Conservation (phyloP, 108 stramenopile species). For the Chaetoceros muelleri region DNA sequence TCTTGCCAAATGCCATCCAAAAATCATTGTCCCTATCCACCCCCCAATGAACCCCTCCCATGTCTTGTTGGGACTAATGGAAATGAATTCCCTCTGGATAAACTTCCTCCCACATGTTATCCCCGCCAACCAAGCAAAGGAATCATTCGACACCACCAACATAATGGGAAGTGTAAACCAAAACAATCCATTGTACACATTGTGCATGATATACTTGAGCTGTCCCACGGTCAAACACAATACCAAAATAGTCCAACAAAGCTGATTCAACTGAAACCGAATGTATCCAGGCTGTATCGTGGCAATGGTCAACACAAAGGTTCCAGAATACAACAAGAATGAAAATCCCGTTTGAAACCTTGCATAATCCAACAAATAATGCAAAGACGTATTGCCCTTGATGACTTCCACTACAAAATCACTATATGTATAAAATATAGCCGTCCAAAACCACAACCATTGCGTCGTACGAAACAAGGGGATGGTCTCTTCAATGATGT, state of each 20-base stretch:
- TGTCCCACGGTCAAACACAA: conserved; percentile 87
- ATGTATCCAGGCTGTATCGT: conserved; percentile 87
- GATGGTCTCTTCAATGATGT: conserved; percentile 73
- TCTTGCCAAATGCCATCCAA: conserved; percentile 79
- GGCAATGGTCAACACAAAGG: conserved; percentile 87
- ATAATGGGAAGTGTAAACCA: conserved; percentile 95
- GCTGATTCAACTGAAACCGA: conserved; percentile 92
- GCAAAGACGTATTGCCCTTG: conserved; percentile 50
- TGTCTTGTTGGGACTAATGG: conserved; percentile 91
- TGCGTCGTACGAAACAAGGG: conserved; percentile 96
- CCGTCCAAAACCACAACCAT: conserved; percentile 93
- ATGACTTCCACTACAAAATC: conserved; percentile 62
- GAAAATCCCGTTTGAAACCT: conserved; percentile 29
- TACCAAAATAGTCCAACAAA: conserved; percentile 94
- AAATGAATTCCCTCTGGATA: conserved; percentile 79
- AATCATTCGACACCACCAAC: conserved; percentile 92
- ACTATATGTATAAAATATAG: conserved; percentile 85
- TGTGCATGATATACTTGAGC: conserved; percentile 92
- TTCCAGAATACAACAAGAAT: conserved; percentile 72
- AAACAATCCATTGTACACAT: conserved; percentile 95
- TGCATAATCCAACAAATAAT: conserved; percentile 41
- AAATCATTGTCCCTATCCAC: conserved; percentile 79
- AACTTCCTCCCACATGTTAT: conserved; percentile 90
- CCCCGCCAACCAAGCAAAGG: conserved; percentile 92
- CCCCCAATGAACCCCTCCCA: conserved; percentile 97